phyloP scores from a whole-genome alignment of 192 early-diverging fungal species.

The Glomus cerebriforme region DNA sequence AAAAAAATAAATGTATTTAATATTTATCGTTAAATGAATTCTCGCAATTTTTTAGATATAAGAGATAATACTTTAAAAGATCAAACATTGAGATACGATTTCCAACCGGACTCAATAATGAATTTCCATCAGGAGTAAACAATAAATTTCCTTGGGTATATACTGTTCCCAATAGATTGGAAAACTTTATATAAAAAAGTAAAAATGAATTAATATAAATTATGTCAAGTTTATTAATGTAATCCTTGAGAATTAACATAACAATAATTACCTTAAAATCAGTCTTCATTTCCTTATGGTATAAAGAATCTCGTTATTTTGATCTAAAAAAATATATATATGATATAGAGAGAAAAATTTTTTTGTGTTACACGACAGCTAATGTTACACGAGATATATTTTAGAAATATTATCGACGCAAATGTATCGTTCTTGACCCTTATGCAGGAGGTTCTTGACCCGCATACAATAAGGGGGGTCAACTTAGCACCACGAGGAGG shows the following conservation, averaged over 20 bases:
- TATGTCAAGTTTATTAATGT: background rate
- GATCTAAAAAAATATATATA: no score
- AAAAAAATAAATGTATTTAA: background rate
- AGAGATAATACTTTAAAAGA: conserved; percentile 75
- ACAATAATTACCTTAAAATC: conserved; percentile 46
- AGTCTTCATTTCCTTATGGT: conserved; percentile 36
- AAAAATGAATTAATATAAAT: background rate
- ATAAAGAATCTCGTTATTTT: background rate
- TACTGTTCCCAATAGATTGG: conserved; percentile 97
- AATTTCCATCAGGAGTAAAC: conserved; percentile 94
- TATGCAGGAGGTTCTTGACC: no score
- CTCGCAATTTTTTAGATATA: background rate
- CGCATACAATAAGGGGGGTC: no score
- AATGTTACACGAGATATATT: no score
- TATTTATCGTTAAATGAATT: background rate
- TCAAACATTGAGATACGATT: conserved; percentile 96
- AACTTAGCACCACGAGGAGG: no score
- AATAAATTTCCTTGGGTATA: conserved; percentile 95
- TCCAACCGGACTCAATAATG: conserved; percentile 92
- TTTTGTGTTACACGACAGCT: no score
- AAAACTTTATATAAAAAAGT: conserved; percentile 68
- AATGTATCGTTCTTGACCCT: no score
- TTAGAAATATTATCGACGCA: no score
- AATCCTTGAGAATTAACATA: no score
- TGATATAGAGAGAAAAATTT: no score